phyloP scores from a whole-genome alignment of 2,329 filamentous ascomycete genomes.

The Rosellinia necatrix region DNA sequence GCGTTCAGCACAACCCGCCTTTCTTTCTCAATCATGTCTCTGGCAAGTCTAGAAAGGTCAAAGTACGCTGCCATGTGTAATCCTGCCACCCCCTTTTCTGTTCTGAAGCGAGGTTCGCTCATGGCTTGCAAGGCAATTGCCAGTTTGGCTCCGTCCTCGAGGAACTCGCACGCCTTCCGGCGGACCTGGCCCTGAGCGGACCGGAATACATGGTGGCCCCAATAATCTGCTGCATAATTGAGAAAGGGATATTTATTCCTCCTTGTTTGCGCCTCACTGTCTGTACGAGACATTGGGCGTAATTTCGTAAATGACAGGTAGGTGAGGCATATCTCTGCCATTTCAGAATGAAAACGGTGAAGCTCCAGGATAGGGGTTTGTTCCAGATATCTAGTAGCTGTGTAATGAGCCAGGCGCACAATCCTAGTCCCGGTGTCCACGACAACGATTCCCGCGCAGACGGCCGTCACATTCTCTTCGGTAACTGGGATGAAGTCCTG shows the following conservation, averaged over 20 bases:
- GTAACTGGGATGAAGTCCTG: neutral
- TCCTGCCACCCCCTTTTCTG: neutral
- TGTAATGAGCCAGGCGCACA: conserved; percentile 17
- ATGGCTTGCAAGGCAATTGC: conserved; percentile 2
- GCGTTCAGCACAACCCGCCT: neutral
- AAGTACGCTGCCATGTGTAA: conserved; percentile 14
- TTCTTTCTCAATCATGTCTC: conserved; percentile 4
- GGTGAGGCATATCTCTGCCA: conserved; percentile 6
- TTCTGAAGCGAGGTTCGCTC: conserved; percentile 7
- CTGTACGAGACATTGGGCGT: neutral
- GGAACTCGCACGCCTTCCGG: conserved; percentile 8
- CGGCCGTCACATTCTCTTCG: conserved; percentile 3
- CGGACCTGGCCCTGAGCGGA: neutral
- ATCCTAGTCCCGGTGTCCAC: conserved; percentile 10
- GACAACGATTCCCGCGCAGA: conserved; percentile 16
- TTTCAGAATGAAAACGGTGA: conserved; percentile 3
- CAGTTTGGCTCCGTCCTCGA: conserved; percentile 1
- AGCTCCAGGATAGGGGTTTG: neutral
- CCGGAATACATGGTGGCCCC: conserved; percentile 2
- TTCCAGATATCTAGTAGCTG: conserved; percentile 12
- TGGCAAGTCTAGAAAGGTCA: conserved; percentile 1
- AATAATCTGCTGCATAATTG: conserved; percentile 12
- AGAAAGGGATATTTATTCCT: conserved; percentile 6
- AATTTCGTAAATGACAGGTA: conserved; percentile 6
- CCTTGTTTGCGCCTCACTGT: neutral